Base-by-base conservation (phyloP, 768 basidiomycete species). In the Calocybe indica region DNA sequence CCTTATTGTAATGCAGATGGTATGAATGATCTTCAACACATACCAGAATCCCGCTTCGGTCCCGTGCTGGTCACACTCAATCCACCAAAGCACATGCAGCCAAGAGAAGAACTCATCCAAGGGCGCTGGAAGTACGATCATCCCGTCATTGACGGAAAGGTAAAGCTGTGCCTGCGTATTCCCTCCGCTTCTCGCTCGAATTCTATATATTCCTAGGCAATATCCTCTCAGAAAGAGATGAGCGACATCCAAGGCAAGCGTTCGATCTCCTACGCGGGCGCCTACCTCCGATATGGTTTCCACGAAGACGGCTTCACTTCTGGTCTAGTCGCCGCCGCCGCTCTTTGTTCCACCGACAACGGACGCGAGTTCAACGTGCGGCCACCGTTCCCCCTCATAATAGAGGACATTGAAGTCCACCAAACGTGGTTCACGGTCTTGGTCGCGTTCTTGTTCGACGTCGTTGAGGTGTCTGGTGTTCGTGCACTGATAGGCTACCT, bases 271-370 rank as follows among this genome's bases (percentile, higher is more conserved):
- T 85, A 73, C 57, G 83, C 75, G 1, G 84, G 85, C 7, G 87
- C 87, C 22, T 90, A 83, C 70, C 72, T 82, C 39, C 78, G 78
- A 48, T 88, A 87, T 55, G 87, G 86, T 12, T 88, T 90, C 71
- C 87, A 91, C 64, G 86, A 89, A 64, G 88, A 88, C 57, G 85
- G 83, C 2, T 88, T 88, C 54, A 72, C 73, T 0, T 71, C 71
- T 1, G 74, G 74, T 3, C 56, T 75, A 2, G 59, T 63, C 5
- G 73, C 71, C 7, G 68, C 70, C 40, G 47, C 48, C 13, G 22
- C 22, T 22, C 22, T 22, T 22, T 22, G 22, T 22, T 22, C 22
- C 22, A 22, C 22, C 22, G 22, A 22, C 1, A 22, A 22, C 4
- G 22, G 22, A 22, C 2, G 4, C 22, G 22, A 22, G 22, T 22